phyloP scores from a whole-genome alignment of 2,329 filamentous ascomycete species.

The Stachybotrys elegans region DNA sequence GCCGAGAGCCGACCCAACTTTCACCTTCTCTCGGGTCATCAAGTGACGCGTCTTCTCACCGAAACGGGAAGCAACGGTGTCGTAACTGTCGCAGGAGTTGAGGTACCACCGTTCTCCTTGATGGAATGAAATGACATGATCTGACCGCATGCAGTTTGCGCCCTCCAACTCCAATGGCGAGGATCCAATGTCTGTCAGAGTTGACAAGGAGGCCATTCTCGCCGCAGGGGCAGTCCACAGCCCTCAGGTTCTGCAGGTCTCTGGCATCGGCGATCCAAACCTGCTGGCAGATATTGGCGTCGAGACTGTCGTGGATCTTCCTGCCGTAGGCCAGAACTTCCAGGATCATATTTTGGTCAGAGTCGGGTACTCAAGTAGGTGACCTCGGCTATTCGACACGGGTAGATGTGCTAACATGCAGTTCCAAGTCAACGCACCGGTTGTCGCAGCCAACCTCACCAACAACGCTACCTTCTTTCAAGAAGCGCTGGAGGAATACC shows the following conservation, averaged over 20 bases:
- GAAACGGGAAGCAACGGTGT: slow-evolving; percentile 6
- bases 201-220: slow-evolving; percentile 38
- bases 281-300: slow-evolving; percentile 33
- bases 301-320: slow-evolving; percentile 34
- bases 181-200: slow-evolving; percentile 7
- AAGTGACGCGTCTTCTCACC: slow-evolving; percentile 14
- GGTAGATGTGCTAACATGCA: no score
- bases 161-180: not conserved
- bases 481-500: slow-evolving; percentile 8
- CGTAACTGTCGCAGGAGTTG: slow-evolving; percentile 11
- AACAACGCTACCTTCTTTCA: slow-evolving; percentile 13
- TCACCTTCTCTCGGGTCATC: slow-evolving; percentile 8
- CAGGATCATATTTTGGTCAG: slow-evolving; percentile 29
- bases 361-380: slow-evolving; percentile 7
- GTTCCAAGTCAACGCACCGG: slow-evolving; percentile 9
- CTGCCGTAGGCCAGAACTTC: slow-evolving; percentile 44
- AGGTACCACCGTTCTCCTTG: slow-evolving; percentile 9
- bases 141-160: slow-evolving; percentile 9
- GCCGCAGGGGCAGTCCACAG: slow-evolving; percentile 35
- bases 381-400: not conserved
- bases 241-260: slow-evolving; percentile 42
- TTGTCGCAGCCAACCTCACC: slow-evolving; percentile 8
- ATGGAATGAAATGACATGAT: not conserved
- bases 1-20: slow-evolving; percentile 11
- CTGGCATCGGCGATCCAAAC: slow-evolving; percentile 38